Evolutionary conservation across 495 filamentous ascomycete genomes (phyloP).

Genomic region (Ramalina peruviana): DNA sequence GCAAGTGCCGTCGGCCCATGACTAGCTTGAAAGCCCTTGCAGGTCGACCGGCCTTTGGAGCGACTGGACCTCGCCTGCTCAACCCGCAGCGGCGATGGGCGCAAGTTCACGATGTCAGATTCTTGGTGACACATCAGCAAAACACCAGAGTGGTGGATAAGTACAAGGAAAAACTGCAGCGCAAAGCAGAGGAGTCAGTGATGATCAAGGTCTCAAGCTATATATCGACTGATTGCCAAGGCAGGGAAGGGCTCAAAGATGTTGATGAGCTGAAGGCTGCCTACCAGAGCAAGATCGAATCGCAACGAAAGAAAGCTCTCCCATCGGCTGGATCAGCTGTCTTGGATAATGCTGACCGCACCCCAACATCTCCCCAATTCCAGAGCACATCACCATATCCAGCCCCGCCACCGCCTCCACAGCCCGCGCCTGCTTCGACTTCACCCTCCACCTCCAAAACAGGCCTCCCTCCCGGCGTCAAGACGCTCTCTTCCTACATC

Average conservation of each 20-base stretch:
- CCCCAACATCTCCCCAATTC: too few species aligned
- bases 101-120: slow-evolving; percentile 82
- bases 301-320: slow-evolving; percentile 45
- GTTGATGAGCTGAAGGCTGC: slow-evolving; percentile 65
- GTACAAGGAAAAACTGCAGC: slow-evolving; percentile 72
- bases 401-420: slow-evolving; percentile 20
- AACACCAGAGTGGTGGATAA: slow-evolving; percentile 59
- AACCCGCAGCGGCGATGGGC: slow-evolving; percentile 67
- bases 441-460: slow-evolving; percentile 19
- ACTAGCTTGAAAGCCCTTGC: slow-evolving; percentile 7
- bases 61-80: slow-evolving; percentile 16
- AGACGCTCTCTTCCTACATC: slow-evolving; percentile 69
- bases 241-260: slow-evolving; percentile 56
- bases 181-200: slow-evolving; percentile 63
- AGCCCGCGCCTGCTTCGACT: slow-evolving; percentile 14
- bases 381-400: background rate
- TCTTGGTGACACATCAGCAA: slow-evolving; percentile 55
- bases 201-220: background rate
- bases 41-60: slow-evolving; percentile 17
- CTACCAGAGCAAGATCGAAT: slow-evolving; percentile 69
- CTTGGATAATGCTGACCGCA: too few species aligned
- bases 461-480: slow-evolving; percentile 42
- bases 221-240: background rate
- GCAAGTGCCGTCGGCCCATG: background rate
- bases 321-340: slow-evolving; percentile 12